A percentile compares a stretch with the other conserved stretches of the same genome.
Conservation (phyloP, 208 protist genomes). For the Giardia duodenalis region DNA sequence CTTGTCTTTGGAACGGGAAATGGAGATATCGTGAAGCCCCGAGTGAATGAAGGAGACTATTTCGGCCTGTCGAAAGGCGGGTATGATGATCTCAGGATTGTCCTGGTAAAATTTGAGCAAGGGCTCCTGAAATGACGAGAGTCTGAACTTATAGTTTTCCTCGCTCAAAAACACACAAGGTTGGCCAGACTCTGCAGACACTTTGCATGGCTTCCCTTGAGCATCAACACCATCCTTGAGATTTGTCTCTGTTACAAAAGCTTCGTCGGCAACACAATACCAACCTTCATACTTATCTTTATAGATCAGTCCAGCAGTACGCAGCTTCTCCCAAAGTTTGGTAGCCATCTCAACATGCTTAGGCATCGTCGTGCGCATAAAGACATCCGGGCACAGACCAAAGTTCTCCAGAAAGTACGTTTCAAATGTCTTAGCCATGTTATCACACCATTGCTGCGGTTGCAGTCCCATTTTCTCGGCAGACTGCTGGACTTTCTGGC, state of each 20-base stretch:
- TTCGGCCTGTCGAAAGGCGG: constrained; percentile 68
- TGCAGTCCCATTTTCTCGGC: constrained; percentile 56
- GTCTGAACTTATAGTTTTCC: constrained; percentile 91
- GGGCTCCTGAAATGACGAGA: constrained; percentile 63
- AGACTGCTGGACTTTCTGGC: constrained; percentile 74
- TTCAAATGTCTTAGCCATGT: constrained; percentile 64
- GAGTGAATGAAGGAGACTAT: constrained; percentile 60
- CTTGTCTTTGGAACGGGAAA: constrained; percentile 68
- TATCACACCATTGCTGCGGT: constrained; percentile 68
- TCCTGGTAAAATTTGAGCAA: constrained; percentile 61
- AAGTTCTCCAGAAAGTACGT: constrained; percentile 60
- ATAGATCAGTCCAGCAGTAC: constrained; percentile 78
- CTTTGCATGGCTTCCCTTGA: constrained; percentile 47
- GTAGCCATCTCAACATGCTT: constrained; percentile 59
- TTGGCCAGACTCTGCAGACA: constrained; percentile 67
- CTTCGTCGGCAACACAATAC: constrained; percentile 91
- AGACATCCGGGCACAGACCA: constrained; percentile 69
- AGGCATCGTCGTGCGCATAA: constrained; percentile 81
- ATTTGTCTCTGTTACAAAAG: constrained; percentile 58
- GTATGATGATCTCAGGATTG: constrained; percentile 67
- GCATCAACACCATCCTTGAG: constrained; percentile 26
- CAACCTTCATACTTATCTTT: constrained; percentile 86
- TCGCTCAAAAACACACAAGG: constrained; percentile 76
- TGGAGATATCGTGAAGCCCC: constrained; percentile 74
- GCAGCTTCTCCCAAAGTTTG: constrained; percentile 66